Base-by-base conservation (phyloP, 2,329 filamentous ascomycete genomes). In the Nemania sp. region DNA sequence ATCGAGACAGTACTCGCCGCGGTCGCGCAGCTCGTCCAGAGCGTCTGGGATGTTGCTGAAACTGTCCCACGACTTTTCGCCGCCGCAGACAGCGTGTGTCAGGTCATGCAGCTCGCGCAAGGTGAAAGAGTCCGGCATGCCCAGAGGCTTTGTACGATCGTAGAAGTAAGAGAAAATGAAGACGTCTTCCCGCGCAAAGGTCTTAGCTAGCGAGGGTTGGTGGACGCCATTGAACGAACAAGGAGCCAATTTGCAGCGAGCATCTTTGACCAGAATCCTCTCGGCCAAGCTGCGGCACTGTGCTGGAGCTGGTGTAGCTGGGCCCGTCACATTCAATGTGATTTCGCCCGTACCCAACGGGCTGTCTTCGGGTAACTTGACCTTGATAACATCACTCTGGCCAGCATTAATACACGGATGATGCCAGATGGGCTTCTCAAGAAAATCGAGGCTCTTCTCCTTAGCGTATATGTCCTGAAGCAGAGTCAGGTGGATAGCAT, bases 131-230 rank as follows among this genome's bases (percentile, higher is more conserved):
- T 96, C 91, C n/a, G 95, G 94, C 91, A 99, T 97, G 62, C 95
- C 95, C 9, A 99, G 84, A 4, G 91, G 90, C 71, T 90, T 83
- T 20, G 90, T 95, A 66, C 95, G 92, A 78, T 99, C 94, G 76
- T 89, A 97, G 76, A 99, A 99, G 81, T 96, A 99, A 24, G 90
- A 96, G 75, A 99, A 93, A 64, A 97, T 91, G 76, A 93, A 99
- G 33, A 97, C 84, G 66, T 97, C 92, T 73, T 97, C 93, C 59
- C 81, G 82, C 22, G 90, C 78, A 67, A 99, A 99, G 0, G 94
- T 99, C 80, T 96, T 96, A 64, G 85, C 86, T 42, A 99, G 81
- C 19, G 89, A 87, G 8, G 94, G 94, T 73, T 99, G 94, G 75
- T 99, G 90, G 24, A 99, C 86, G 61, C 94, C 94, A 72, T 96